Evolutionary conservation across 2,329 filamentous ascomycete genomes (phyloP).

Genomic region (Calonectria montana): DNA sequence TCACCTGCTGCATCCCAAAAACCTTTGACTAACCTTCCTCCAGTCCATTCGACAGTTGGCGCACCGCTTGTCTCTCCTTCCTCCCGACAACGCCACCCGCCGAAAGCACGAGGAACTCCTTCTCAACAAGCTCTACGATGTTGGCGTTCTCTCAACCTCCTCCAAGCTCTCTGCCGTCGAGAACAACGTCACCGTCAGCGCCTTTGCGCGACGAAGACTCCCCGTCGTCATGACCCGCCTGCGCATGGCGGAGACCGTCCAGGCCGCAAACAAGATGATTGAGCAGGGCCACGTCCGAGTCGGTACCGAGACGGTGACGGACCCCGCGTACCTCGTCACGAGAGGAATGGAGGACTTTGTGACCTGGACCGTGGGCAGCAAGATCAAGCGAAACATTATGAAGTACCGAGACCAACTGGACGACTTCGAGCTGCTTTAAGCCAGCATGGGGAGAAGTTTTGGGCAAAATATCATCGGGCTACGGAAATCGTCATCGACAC

Average conservation of each 20-base stretch:
- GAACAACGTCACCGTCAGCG: slow-evolving; percentile 87
- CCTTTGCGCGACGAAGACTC: slow-evolving; percentile 85
- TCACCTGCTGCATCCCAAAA: background rate
- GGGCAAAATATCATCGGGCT: slow-evolving; percentile 26
- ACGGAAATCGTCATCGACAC: slow-evolving; percentile 32
- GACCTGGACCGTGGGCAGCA: slow-evolving; percentile 94
- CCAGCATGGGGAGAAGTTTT: background rate
- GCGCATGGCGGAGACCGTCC: slow-evolving; percentile 91
- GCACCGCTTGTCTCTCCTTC: slow-evolving; percentile 86
- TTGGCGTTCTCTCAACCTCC: slow-evolving; percentile 83
- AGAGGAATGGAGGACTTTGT: slow-evolving; percentile 95
- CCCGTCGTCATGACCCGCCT: slow-evolving; percentile 92
- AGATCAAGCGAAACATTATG: slow-evolving; percentile 97
- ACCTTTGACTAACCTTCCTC: slow-evolving; percentile 18
- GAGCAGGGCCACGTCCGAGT: slow-evolving; percentile 95
- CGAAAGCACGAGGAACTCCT: slow-evolving; percentile 88
- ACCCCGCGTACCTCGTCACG: slow-evolving; percentile 90
- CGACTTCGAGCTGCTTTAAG: slow-evolving; percentile 89
- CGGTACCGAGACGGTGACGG: slow-evolving; percentile 89
- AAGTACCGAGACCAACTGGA: slow-evolving; percentile 95
- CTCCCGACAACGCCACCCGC: slow-evolving; percentile 80
- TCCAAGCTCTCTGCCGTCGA: slow-evolving; percentile 88
- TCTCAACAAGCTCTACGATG: slow-evolving; percentile 91
- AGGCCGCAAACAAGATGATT: slow-evolving; percentile 86
- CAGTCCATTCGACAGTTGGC: slow-evolving; percentile 89